phyloP scores from a whole-genome alignment of 768 basidiomycete genomes.

The Termitomyces sp. region DNA sequence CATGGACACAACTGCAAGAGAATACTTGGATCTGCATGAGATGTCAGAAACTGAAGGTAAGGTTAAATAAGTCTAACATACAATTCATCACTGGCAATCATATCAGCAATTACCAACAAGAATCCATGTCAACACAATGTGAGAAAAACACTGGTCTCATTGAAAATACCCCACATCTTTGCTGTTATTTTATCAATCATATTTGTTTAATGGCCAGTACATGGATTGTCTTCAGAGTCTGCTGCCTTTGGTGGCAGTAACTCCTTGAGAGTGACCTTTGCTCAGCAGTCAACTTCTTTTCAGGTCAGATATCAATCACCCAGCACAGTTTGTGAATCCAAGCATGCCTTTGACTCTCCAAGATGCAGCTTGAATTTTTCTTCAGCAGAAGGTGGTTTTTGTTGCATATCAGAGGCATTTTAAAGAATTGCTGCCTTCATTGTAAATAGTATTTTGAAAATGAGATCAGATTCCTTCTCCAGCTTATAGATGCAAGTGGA shows the following conservation, averaged over 20 bases:
- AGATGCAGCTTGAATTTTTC: background rate
- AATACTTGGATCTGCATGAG: conserved; percentile 17
- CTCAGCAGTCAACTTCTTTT: background rate
- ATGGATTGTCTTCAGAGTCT: conserved; percentile 11
- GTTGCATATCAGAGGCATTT: conserved; percentile 10
- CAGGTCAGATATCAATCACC: background rate
- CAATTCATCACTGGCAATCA: conserved; percentile 26
- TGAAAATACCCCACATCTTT: conserved; percentile 25
- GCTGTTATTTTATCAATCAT: conserved; percentile 14
- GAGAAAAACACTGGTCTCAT: conserved; percentile 23
- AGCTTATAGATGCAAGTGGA: conserved; percentile 2
- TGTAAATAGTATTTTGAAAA: conserved; percentile 5
- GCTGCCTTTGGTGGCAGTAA: background rate
- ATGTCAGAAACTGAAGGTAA: background rate
- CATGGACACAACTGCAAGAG: conserved; percentile 13
- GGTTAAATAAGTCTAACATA: conserved; percentile 9
- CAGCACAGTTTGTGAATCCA: background rate
- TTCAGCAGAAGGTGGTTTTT: background rate
- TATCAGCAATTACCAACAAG: conserved; percentile 15
- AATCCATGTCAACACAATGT: conserved; percentile 26
- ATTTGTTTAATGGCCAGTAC: conserved; percentile 19
- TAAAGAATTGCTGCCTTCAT: conserved; percentile 15
- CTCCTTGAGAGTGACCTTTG: background rate
- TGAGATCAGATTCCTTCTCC: background rate
- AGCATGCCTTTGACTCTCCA: background rate